phyloP scores from a whole-genome alignment of 768 basidiomycete species.

The Cantharellus anzutake region DNA sequence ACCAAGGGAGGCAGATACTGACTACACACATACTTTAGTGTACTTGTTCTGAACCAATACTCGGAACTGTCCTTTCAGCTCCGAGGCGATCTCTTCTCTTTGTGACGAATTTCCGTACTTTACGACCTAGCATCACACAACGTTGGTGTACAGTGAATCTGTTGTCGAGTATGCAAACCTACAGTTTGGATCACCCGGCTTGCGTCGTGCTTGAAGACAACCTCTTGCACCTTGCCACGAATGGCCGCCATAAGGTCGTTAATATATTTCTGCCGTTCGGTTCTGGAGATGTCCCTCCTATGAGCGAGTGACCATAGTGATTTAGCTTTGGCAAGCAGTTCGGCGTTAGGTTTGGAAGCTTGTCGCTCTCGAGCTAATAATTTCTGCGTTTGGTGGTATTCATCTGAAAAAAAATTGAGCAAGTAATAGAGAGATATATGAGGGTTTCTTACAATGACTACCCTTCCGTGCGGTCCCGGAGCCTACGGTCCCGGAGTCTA shows the following conservation, averaged over 20 bases:
- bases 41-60: slow-evolving; percentile 75
- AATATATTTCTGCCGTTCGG: slow-evolving; percentile 59
- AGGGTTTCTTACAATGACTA: slow-evolving; percentile 9
- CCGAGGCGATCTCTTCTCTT: slow-evolving; percentile 59
- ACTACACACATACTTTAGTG: slow-evolving; percentile 43
- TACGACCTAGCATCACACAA: slow-evolving; percentile 26
- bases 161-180: background rate
- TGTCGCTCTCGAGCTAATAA: slow-evolving; percentile 45
- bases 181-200: slow-evolving; percentile 63
- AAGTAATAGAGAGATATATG: background rate
- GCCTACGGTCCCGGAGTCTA: slow-evolving; percentile 9
- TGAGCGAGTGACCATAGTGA: slow-evolving; percentile 57
- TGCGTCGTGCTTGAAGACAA: slow-evolving; percentile 83
- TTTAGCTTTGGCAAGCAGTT: slow-evolving; percentile 51
- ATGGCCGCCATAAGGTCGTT: slow-evolving; percentile 55
- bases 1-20: background rate
- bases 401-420: slow-evolving; percentile 27
- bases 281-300: slow-evolving; percentile 45
- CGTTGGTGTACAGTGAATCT: background rate
- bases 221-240: slow-evolving; percentile 65
- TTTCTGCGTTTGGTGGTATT: slow-evolving; percentile 57
- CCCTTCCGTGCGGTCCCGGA: slow-evolving; percentile 16
- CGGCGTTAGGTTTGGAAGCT: slow-evolving; percentile 60
- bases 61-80: slow-evolving; percentile 64
- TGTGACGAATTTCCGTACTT: slow-evolving; percentile 61